Conservation (phyloP, 2,329 filamentous ascomycete genomes). For the Pleomassaria siparia region DNA sequence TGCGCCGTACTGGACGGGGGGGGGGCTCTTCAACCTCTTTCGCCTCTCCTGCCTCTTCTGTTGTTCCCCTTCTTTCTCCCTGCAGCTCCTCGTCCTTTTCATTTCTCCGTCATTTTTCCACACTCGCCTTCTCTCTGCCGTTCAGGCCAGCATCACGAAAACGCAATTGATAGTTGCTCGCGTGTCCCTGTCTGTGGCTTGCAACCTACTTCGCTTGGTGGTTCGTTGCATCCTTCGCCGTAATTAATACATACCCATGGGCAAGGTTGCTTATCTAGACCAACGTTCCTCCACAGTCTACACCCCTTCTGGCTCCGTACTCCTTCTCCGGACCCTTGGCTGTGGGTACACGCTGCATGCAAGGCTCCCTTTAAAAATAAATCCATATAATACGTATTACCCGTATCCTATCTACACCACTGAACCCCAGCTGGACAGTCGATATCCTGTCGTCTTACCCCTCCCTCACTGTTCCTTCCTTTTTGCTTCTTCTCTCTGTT, state of each 20-base stretch:
- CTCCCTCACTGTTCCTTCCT: slow-evolving; percentile 4
- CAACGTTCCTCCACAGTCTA: slow-evolving; percentile 24
- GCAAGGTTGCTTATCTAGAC: slow-evolving; percentile 38
- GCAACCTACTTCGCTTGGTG: slow-evolving; percentile 23
- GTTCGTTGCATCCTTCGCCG: slow-evolving; percentile 15
- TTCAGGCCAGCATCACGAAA: not conserved
- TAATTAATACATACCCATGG: too few relatives aligned
- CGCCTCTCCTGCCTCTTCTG: slow-evolving; percentile 2
- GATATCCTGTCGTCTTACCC: slow-evolving; percentile 10
- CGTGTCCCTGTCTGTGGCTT: slow-evolving; percentile 19
- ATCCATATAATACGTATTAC: slow-evolving; percentile 34
- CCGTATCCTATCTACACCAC: slow-evolving; percentile 25
- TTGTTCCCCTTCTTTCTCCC: not conserved
- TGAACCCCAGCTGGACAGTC: slow-evolving; percentile 17
- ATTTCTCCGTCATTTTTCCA: not conserved
- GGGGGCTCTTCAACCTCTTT: too few relatives aligned
- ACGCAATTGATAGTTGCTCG: slow-evolving; percentile 5
- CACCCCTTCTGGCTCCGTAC: slow-evolving; percentile 20
- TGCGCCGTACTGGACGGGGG: not conserved
- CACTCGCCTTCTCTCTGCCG: not conserved
- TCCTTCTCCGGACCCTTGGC: slow-evolving; percentile 27
- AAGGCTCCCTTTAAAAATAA: slow-evolving; percentile 28
- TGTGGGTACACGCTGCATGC: slow-evolving; percentile 24
- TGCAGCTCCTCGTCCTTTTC: not conserved
- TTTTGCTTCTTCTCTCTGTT: too few relatives aligned